Evolutionary conservation across 2,329 filamentous ascomycete species (phyloP).

Genomic region (Calonectria multiphialidica): DNA sequence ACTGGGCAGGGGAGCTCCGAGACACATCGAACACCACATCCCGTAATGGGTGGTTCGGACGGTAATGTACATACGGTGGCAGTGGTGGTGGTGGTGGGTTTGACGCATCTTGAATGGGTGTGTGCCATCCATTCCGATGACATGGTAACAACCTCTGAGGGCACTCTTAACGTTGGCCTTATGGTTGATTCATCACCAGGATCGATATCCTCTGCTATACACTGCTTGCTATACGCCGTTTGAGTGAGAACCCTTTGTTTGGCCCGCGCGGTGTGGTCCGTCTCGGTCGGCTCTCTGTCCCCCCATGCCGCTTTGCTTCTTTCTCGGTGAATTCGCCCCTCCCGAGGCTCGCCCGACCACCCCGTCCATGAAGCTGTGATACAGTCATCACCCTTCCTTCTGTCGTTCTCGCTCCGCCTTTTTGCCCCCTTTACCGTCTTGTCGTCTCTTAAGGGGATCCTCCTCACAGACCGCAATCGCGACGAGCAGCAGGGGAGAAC

Average conservation of each 20-base stretch:
- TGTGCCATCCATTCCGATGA: slow-evolving; percentile 17
- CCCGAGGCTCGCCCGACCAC: slow-evolving; percentile 11
- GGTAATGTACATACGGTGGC: slow-evolving; percentile 15
- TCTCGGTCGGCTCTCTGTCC: slow-evolving; percentile 1
- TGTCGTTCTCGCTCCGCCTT: slow-evolving; percentile 6
- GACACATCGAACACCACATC: slow-evolving; percentile 6
- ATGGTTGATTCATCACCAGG: background rate
- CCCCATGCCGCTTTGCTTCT: background rate
- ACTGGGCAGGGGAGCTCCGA: slow-evolving; percentile 8
- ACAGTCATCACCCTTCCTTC: background rate
- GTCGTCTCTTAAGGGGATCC: slow-evolving; percentile 21
- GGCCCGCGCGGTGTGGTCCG: background rate
- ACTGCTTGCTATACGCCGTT: background rate
- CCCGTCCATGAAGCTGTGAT: background rate
- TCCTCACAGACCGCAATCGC: slow-evolving; percentile 15
- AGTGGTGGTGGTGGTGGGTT: slow-evolving; percentile 13
- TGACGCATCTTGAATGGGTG: background rate
- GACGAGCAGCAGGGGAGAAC: slow-evolving; percentile 35
- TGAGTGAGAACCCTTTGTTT: background rate
- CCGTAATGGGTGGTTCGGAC: slow-evolving; percentile 11
- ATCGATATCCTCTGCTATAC: background rate
- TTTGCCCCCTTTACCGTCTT: slow-evolving; percentile 18
- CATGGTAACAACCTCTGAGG: slow-evolving; percentile 10
- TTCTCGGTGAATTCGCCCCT: background rate
- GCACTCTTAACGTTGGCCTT: slow-evolving; percentile 11